Conservation (phyloP, 2,329 filamentous ascomycete species). For the Colletotrichum sp. region DNA sequence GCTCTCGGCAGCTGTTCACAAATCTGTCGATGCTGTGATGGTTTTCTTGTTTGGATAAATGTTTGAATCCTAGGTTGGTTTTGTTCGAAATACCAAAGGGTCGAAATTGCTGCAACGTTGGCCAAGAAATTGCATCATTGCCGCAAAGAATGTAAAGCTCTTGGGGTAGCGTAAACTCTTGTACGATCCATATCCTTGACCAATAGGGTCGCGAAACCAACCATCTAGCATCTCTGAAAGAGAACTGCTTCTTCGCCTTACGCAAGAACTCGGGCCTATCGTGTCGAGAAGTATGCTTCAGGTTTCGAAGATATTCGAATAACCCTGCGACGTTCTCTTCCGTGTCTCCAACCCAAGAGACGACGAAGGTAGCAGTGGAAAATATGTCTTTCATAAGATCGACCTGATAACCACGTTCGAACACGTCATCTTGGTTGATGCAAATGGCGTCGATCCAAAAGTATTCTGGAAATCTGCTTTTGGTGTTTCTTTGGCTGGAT, state of each 20-base stretch:
- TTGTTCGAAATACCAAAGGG: not conserved
- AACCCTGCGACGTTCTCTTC: not conserved
- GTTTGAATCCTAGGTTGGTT: not conserved
- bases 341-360: conserved; percentile 38
- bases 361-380: conserved; percentile 33
- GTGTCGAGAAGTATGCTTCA: conserved; percentile 30
- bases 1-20: not conserved
- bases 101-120: not conserved
- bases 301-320: not conserved
- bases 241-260: conserved; percentile 19
- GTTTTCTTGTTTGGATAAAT: not conserved
- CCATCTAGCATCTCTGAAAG: not conserved
- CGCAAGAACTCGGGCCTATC: not conserved
- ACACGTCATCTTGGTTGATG: conserved; percentile 41
- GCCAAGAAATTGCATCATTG: not conserved
- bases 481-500: not conserved
- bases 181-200: conserved; percentile 1
- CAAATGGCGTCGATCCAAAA: conserved; percentile 46
- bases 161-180: not conserved
- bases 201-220: not conserved
- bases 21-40: not conserved
- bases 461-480: not conserved
- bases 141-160: not conserved
- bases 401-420: conserved; percentile 41
- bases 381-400: conserved; percentile 42